A percentile compares a stretch with the other conserved stretches of the same genome.
Evolutionary conservation across 768 basidiomycete genomes (phyloP).

Genomic region (Auriscalpium vulgare): DNA sequence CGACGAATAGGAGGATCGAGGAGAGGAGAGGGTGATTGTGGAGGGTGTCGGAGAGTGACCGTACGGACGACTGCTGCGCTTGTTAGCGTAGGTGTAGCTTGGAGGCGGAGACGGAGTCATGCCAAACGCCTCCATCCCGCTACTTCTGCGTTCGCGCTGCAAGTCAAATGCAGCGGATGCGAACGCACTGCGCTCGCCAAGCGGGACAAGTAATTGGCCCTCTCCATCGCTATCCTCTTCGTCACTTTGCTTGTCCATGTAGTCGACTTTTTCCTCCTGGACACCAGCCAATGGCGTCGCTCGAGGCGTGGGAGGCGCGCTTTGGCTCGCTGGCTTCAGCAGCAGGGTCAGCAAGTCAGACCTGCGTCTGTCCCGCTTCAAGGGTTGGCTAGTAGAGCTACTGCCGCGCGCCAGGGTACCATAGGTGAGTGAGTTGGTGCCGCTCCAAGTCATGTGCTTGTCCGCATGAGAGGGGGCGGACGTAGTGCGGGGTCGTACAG

Average conservation of each 20-base stretch:
- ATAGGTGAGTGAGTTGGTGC: conserved; percentile 34
- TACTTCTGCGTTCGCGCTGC: conserved; percentile 42
- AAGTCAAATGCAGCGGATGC: conserved; percentile 56
- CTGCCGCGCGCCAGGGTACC: conserved; percentile 40
- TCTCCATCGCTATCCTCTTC: conserved; percentile 3
- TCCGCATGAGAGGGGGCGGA: conserved; percentile 22
- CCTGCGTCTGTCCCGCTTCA: conserved; percentile 43
- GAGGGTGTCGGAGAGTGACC: conserved; percentile 9
- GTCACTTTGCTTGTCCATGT: background rate
- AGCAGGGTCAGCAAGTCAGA: conserved; percentile 47
- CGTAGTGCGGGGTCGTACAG: conserved; percentile 17
- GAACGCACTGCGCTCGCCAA: conserved; percentile 35
- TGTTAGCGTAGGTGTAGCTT: conserved; percentile 6
- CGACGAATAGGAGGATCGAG: conserved; percentile 21
- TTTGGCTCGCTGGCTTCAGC: conserved; percentile 25
- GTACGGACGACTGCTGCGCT: conserved; percentile 10
- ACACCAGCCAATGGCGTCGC: conserved; percentile 26
- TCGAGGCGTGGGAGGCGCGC: conserved; percentile 32
- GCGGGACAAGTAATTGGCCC: conserved; percentile 1
- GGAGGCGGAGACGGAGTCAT: conserved; percentile 23
- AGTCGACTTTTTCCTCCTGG: conserved; percentile 30
- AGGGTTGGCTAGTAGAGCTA: conserved; percentile 35
- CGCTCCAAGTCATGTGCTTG: conserved; percentile 75
- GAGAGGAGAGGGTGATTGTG: conserved; percentile 11
- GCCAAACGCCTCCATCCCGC: conserved; percentile 44